These are phyloP conservation scores for Phytophthora rubi DNA, from an alignment of 352 stramenopile genomes.

Conservation along the genomic window DNA sequence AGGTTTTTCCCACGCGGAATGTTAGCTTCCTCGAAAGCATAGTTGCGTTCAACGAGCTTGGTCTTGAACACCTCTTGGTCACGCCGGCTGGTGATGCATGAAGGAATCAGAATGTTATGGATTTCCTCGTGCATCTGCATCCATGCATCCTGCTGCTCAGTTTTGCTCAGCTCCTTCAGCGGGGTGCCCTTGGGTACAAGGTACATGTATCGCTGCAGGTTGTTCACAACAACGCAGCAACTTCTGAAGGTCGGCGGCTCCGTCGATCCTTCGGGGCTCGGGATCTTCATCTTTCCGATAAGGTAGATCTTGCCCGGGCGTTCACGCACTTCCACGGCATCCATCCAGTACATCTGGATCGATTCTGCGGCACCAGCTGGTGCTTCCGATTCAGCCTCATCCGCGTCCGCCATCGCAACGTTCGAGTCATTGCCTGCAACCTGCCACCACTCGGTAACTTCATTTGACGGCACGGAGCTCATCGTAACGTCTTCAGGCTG, in stretches of 20 bases:
- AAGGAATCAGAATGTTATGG: constrained; percentile 89
- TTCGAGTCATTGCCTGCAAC: constrained; percentile 40
- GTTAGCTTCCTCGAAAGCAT: constrained; percentile 97
- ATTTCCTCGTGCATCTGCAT: constrained; percentile 92
- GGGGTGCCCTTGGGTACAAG: constrained; percentile 73
- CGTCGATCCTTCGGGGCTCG: constrained; percentile 35
- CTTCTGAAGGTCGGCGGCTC: constrained; percentile 86
- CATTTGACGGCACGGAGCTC: constrained; percentile 79
- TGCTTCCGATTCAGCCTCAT: constrained; percentile 39
- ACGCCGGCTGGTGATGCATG: constrained; percentile 72
- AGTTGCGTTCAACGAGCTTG: constrained; percentile 96
- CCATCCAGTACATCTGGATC: constrained; percentile 97
- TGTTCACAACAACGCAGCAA: constrained; percentile 96
- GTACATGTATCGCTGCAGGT: constrained; percentile 96
- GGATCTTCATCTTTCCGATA: constrained; percentile 95
- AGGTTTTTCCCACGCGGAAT: constrained; percentile 95
- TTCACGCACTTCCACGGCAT: constrained; percentile 95
- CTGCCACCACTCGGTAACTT: constrained; percentile 88
- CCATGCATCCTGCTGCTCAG: constrained; percentile 89
- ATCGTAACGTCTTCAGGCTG: constrained; percentile 29
- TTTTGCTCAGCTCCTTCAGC: constrained; percentile 90
- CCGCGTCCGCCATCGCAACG: constrained; percentile 24
- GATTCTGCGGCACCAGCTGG: constrained; percentile 56
- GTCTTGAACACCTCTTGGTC: constrained; percentile 91
- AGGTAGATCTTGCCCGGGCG: constrained; percentile 96